A percentile compares a stretch with the other conserved stretches of the same genome.
These are phyloP conservation scores for Xylogone sp. DNA, from an alignment of 2,329 filamentous ascomycete species.

Conservation along the genomic window DNA sequence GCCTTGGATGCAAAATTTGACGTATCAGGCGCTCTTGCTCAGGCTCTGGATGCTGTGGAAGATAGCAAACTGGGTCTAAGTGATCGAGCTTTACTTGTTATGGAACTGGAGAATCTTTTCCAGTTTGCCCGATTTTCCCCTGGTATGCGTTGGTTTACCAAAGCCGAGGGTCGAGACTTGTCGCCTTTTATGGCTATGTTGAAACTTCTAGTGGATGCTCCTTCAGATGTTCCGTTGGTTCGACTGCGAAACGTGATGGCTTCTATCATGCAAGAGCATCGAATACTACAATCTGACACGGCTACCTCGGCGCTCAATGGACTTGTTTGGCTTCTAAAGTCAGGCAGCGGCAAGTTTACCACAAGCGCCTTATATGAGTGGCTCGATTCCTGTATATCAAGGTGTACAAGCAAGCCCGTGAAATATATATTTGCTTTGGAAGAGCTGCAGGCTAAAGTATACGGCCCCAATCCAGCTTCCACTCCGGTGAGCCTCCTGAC, in stretches of 20 bases:
- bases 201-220: slow-evolving; percentile 49
- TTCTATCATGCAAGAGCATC: slow-evolving; percentile 60
- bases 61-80: slow-evolving; percentile 36
- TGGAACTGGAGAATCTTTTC: slow-evolving; percentile 79
- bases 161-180: slow-evolving; percentile 56
- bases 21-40: slow-evolving; percentile 71
- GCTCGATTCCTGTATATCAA: slow-evolving; percentile 76
- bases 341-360: slow-evolving; percentile 23
- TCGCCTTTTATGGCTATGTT: slow-evolving; percentile 73
- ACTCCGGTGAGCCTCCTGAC: slow-evolving; percentile 58
- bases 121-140: slow-evolving; percentile 76
- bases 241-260: slow-evolving; percentile 53
- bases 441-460: slow-evolving; percentile 39
- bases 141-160: slow-evolving; percentile 88
- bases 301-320: slow-evolving; percentile 41
- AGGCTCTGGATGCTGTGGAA: slow-evolving; percentile 61
- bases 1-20: slow-evolving; percentile 86
- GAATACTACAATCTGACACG: slow-evolving; percentile 54
- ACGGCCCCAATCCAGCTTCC: slow-evolving; percentile 23
- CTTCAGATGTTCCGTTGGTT: slow-evolving; percentile 42
- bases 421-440: slow-evolving; percentile 76
- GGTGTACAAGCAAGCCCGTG: slow-evolving; percentile 72
- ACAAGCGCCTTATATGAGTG: slow-evolving; percentile 59
- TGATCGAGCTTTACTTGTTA: slow-evolving; percentile 53
- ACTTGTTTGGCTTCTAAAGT: slow-evolving; percentile 36